Conservation (phyloP, 352 stramenopile species). For the Phytophthora melonis region DNA sequence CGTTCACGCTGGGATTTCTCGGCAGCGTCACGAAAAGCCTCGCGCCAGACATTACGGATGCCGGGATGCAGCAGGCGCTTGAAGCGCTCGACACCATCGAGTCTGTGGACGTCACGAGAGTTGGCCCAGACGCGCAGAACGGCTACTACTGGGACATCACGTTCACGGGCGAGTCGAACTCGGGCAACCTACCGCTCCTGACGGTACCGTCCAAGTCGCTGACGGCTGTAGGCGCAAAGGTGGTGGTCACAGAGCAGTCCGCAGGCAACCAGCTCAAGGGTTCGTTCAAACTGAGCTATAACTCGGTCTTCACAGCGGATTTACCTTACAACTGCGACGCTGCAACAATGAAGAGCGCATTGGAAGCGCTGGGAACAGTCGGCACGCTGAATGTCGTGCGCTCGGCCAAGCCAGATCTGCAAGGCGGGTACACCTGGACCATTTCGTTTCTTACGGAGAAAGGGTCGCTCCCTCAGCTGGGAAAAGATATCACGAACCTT, state of each 20-base stretch:
- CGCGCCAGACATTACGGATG: slow-evolving; percentile 78
- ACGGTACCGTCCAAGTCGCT: slow-evolving; percentile 57
- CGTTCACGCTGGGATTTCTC: slow-evolving; percentile 93
- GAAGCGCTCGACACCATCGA: slow-evolving; percentile 68
- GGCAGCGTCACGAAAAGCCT: slow-evolving; percentile 91
- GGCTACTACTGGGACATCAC: slow-evolving; percentile 85
- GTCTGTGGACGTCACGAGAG: slow-evolving; percentile 66
- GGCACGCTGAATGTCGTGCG: slow-evolving; percentile 73
- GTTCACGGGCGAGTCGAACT: slow-evolving; percentile 76
- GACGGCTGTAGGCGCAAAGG: slow-evolving; percentile 42
- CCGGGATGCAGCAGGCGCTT: slow-evolving; percentile 66
- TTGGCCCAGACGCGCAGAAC: slow-evolving; percentile 59
- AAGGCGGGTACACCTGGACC: slow-evolving; percentile 95
- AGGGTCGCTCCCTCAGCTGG: slow-evolving; percentile 54
- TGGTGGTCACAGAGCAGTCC: slow-evolving; percentile 44
- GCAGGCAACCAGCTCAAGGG: slow-evolving; percentile 78
- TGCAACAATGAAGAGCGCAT: slow-evolving; percentile 69
- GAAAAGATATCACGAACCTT: slow-evolving; percentile 40
- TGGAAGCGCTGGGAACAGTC: slow-evolving; percentile 59
- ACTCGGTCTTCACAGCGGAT: slow-evolving; percentile 59
- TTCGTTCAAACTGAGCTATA: slow-evolving; percentile 69
- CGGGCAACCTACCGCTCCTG: slow-evolving; percentile 67
- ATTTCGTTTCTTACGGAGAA: slow-evolving; percentile 91
- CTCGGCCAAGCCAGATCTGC: slow-evolving; percentile 66
- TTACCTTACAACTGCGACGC: slow-evolving; percentile 84